phyloP scores from a whole-genome alignment of 2,329 filamentous ascomycete species.

The Bipolaris zeicola region DNA sequence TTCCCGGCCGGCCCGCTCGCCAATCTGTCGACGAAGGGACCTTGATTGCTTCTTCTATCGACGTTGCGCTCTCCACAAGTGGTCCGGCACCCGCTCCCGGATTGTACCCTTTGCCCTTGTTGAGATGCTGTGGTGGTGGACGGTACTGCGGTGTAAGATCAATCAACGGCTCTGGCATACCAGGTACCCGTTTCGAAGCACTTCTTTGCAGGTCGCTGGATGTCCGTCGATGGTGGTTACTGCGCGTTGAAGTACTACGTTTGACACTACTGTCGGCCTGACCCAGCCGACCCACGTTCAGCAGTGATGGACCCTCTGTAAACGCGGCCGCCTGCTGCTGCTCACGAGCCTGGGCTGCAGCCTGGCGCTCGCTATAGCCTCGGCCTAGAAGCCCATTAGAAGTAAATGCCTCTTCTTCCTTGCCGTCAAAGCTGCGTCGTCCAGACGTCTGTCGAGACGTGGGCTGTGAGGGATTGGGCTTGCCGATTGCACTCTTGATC shows the following conservation, averaged over 20 bases:
- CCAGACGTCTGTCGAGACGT: constrained; percentile 26
- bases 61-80: constrained; percentile 55
- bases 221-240: constrained; percentile 36
- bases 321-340: constrained; percentile 54
- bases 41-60: constrained; percentile 50
- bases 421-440: constrained; percentile 29
- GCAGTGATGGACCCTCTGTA: constrained; percentile 62
- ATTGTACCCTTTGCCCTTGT: constrained; percentile 59
- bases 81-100: constrained; percentile 47
- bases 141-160: constrained; percentile 70
- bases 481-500: constrained; percentile 23
- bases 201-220: constrained; percentile 52
- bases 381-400: constrained; percentile 56
- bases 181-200: constrained; percentile 50
- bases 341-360: constrained; percentile 47
- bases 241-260: constrained; percentile 42
- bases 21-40: constrained; percentile 54
- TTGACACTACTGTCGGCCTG: constrained; percentile 31
- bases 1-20: constrained; percentile 44
- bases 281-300: constrained; percentile 51
- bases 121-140: constrained; percentile 65
- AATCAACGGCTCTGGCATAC: constrained; percentile 65
- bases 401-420: constrained; percentile 52
- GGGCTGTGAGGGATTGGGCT: constrained; percentile 24
- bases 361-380: constrained; percentile 56